A percentile compares a stretch with the other conserved stretches of the same genome.
Evolutionary conservation across 306 rosid genomes (phyloP).

Genomic region (Gillenia trifoliata): DNA sequence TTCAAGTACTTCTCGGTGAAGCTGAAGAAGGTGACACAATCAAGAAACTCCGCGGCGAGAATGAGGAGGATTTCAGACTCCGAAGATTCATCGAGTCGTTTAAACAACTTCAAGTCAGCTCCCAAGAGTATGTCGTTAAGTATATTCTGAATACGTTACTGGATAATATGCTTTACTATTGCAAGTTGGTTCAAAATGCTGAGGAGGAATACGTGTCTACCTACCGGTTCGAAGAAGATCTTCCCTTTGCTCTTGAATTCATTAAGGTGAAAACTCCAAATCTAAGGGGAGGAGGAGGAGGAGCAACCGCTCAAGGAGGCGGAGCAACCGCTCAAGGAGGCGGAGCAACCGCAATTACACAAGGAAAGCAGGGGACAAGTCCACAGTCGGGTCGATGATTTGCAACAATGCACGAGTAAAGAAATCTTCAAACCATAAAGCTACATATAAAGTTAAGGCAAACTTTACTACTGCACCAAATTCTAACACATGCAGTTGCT

Average conservation of each 20-base stretch:
- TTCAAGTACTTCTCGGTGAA: not conserved
- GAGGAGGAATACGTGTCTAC: not conserved
- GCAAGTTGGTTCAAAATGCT: not conserved
- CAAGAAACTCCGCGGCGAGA: not conserved
- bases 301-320: not conserved
- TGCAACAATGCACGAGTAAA: not conserved
- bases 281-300: not conserved
- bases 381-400: not conserved
- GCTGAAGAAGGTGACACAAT: not conserved
- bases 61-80: slow-evolving; percentile 3
- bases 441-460: no score
- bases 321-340: not conserved
- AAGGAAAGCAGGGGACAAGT: not conserved
- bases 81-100: not conserved
- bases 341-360: not conserved
- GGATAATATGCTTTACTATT: not conserved
- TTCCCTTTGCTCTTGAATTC: not conserved
- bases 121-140: not conserved
- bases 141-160: not conserved
- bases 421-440: not conserved
- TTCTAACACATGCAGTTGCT: no score
- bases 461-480: no score
- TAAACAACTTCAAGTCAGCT: not conserved
- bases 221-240: not conserved
- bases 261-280: not conserved